Evolutionary conservation across 1,284 basidiomycete genomes (phyloP), one percentile per base, ranked within the genome.

Genomic region (Psilocybe mexicana): DNA sequence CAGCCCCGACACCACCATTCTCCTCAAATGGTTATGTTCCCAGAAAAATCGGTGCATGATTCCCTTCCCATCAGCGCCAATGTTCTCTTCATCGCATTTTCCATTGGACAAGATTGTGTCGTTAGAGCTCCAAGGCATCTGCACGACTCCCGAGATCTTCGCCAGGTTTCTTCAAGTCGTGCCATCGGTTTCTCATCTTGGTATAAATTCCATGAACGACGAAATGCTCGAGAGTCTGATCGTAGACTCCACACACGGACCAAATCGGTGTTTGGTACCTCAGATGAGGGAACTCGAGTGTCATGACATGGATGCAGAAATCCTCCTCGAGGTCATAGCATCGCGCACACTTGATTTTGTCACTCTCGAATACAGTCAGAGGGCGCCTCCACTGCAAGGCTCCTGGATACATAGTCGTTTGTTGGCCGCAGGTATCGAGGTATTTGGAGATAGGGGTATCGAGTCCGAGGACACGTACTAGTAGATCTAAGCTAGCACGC

Each of bases 1-100:
- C 10, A 48, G 50, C 10, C 65, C 68, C 25, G 73, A 79, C 57
- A 70, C 72, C 4, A 68, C 70, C 2, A 59, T 63, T 0, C 45
- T 80, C 26, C 49, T 80, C 23, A 62, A 71, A n/a, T 62, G 55
- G 57, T 51, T 63, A 14, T 30, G 24, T 44, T 10, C 42, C 42
- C 11, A 24, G 18, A 33, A 12, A 6, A 25, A 30, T 24, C 42
- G 18, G 35, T 44, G 18, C 10, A 40, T 18, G 3, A 10, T 25
- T 11, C 23, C 18, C 18, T n/a, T 6, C 7, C n/a, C 18, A 36
- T 44, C 43, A 8, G 12, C 33, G 26, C 24, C 18, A 52, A 10
- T 42, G 24, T 56, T 40, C 28, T 26, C 49, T 12, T 8, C 23
- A 42, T 24, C 10, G 12, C 11, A 14, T 40, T 57, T 72, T 24